phyloP scores from a whole-genome alignment of 2,329 filamentous ascomycete species.

The Fusarium sublunatum region DNA sequence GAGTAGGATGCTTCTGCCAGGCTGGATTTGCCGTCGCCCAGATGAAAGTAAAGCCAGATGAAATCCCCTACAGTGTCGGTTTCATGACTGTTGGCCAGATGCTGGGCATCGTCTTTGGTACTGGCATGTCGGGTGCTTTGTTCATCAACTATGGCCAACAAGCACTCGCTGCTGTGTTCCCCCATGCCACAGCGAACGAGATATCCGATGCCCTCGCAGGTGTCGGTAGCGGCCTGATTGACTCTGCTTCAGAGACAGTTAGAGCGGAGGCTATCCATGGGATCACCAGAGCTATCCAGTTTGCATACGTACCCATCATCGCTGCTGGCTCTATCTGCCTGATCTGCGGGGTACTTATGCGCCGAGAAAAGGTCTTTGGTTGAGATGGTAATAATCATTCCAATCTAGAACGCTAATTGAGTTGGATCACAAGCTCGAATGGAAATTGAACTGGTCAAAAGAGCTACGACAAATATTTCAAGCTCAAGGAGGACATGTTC shows the following conservation, averaged over 20 bases:
- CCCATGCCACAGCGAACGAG: background rate
- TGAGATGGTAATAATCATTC: background rate
- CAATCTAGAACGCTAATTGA: too few relatives aligned
- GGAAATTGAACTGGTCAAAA: too few relatives aligned
- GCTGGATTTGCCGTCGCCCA: slow-evolving; percentile 16
- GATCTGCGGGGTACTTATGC: slow-evolving; percentile 6
- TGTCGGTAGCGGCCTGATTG: slow-evolving; percentile 9
- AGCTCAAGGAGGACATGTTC: too few relatives aligned
- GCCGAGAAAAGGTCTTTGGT: slow-evolving; percentile 14
- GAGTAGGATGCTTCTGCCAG: slow-evolving; percentile 16
- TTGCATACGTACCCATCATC: slow-evolving; percentile 23
- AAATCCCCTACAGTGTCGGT: slow-evolving; percentile 19
- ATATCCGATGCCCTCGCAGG: slow-evolving; percentile 16
- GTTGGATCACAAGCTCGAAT: background rate
- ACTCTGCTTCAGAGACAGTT: background rate
- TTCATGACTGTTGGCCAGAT: slow-evolving; percentile 27
- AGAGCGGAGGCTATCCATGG: slow-evolving; percentile 16
- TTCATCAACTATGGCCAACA: slow-evolving; percentile 23
- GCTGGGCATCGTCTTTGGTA: slow-evolving; percentile 19
- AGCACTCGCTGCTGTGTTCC: slow-evolving; percentile 5
- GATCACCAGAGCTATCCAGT: slow-evolving; percentile 13
- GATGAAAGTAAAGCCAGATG: slow-evolving; percentile 10
- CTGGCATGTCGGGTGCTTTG: slow-evolving; percentile 13
- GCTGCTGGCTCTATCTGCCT: slow-evolving; percentile 18
- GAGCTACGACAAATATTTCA: too few relatives aligned